Percentiles rank a stretch among this genome's conserved stretches.
These are phyloP conservation scores for Wickerhamomyces subpelliculosus DNA, from an alignment of 805 yeast genomes.

Conservation along the genomic window DNA sequence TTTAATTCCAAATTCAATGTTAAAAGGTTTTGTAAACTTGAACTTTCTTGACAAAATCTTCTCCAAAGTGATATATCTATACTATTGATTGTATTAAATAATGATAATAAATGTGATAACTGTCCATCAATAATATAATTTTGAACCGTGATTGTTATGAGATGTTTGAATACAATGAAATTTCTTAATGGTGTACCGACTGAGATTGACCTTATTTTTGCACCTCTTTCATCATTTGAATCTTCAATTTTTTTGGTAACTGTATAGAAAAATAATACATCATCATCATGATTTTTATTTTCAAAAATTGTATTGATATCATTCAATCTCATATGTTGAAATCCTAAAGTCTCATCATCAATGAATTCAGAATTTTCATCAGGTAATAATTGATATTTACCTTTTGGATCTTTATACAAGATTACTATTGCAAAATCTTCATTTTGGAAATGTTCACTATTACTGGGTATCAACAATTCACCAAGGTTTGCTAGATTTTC, in stretches of 20 bases:
- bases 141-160: slow-evolving; percentile 45
- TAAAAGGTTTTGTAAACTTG: slow-evolving; percentile 9
- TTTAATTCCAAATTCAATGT: slow-evolving; percentile 12
- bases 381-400: slow-evolving; percentile 15
- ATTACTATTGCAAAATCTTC: slow-evolving; percentile 55
- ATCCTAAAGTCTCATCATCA: slow-evolving; percentile 8
- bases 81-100: slow-evolving; percentile 17
- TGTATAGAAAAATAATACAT: slow-evolving; percentile 48
- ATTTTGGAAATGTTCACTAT: slow-evolving; percentile 44
- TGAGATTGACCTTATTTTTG: slow-evolving; percentile 51
- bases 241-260: slow-evolving; percentile 45
- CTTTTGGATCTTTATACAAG: slow-evolving; percentile 34
- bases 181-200: slow-evolving; percentile 46
- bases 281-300: slow-evolving; percentile 12
- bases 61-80: slow-evolving; percentile 18
- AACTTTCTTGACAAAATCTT: too few relatives aligned
- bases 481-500: slow-evolving; percentile 33
- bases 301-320: slow-evolving; percentile 18
- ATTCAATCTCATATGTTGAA: slow-evolving; percentile 9
- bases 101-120: slow-evolving; percentile 10
- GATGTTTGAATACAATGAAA: slow-evolving; percentile 53
- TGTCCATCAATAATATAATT: slow-evolving; percentile 19
- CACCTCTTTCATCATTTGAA: slow-evolving; percentile 44
- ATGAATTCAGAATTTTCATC: slow-evolving; percentile 5
- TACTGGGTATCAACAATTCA: slow-evolving; percentile 57